These are phyloP conservation scores for Barnettozyma pratensis DNA, from an alignment of 805 yeast genomes.

Conservation along the genomic window DNA sequence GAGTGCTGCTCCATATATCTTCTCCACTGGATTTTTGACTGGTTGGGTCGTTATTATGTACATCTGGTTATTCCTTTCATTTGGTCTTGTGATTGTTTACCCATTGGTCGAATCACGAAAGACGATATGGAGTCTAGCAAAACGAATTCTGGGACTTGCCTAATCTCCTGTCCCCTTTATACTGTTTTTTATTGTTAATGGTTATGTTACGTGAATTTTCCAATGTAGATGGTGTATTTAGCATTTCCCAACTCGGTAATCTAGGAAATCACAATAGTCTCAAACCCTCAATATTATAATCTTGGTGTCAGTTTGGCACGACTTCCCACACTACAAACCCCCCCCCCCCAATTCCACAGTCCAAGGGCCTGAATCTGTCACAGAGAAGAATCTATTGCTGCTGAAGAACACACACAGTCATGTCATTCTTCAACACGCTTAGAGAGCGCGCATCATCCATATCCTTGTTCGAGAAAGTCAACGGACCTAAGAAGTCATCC, in stretches of 20 bases:
- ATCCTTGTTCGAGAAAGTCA: conserved; percentile 34
- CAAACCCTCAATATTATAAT: background rate
- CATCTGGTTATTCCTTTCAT: conserved; percentile 32
- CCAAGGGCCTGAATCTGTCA: background rate
- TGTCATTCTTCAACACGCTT: conserved; percentile 43
- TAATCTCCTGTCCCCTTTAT: background rate
- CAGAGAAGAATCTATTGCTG: background rate
- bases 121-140: conserved; percentile 5
- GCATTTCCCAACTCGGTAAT: conserved; percentile 7
- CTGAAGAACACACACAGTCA: background rate
- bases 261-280: background rate
- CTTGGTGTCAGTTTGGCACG: background rate
- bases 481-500: conserved; percentile 39
- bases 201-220: no score
- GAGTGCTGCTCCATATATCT: conserved; percentile 31
- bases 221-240: background rate
- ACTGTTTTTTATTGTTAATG: background rate
- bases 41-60: conserved; percentile 28
- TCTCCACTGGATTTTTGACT: conserved; percentile 29
- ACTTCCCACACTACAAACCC: no score
- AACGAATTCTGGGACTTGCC: background rate
- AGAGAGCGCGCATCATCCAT: conserved; percentile 43
- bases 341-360: background rate
- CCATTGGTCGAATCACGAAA: conserved; percentile 28
- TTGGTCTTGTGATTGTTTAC: conserved; percentile 27